Evolutionary conservation across 2,329 filamentous ascomycete species (phyloP), one percentile per base, ranked within the genome.

Genomic region (Clonostachys chloroleuca): DNA sequence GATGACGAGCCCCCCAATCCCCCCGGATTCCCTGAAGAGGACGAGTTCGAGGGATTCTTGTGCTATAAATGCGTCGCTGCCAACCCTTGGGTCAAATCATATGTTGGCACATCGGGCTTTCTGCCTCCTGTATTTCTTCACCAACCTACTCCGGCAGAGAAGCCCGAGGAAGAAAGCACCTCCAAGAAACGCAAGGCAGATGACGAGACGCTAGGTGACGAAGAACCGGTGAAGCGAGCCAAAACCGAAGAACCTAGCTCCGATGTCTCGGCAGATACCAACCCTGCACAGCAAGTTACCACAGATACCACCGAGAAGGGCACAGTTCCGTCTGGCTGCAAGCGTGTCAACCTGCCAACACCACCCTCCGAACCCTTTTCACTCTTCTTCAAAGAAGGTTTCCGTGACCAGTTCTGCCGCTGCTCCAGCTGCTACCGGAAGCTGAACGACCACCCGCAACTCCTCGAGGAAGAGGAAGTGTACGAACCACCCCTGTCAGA

Each of bases 21-120:
- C 1, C 83, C 87, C 0, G 90, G 90, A 1, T 99, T 99, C 55
- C 94, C 94, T 0, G 75, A 78, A 0, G 92, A 97, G 57, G 90
- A 96, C 30, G 83, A 87, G 33, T 99, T 99, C 54, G 90, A 95
- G 46, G 82, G 86, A 30, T 87, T 97, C 59, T 78, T 99, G 36
- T 99, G 94, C 72, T 96, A 94, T 73, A 95, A 95, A 62, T 99
- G 94, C 57, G 79, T 95, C 13, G 84, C 92, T 39, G 82, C 90
- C 2, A 82, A 91, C 56, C 89, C 91, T 0, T 99, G 94, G 94
- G 86, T 97, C 64, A 95, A 92, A 69, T 75, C 77, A 52, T 97
- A 97, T 61, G 91, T 89, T 6, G 86, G 87, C 3, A 81, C 87
- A 0, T 61, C 81, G 1, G 91, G 92, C 0, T 97, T 99, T 59